Base-by-base conservation (phyloP, 2,329 filamentous ascomycete genomes). In the Colletotrichum kahawae region DNA sequence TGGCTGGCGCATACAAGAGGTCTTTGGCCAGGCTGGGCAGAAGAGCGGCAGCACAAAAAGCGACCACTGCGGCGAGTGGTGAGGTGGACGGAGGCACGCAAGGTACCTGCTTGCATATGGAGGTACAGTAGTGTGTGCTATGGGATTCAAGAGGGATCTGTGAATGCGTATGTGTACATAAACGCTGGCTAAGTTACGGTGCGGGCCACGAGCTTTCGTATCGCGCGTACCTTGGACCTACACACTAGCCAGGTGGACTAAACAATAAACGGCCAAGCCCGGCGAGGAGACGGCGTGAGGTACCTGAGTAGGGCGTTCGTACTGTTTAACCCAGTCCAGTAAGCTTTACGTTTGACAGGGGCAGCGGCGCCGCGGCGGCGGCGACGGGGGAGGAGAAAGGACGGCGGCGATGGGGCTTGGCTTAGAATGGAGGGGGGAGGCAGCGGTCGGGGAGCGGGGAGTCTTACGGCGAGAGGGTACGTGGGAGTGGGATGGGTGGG, bases 301-400 rank as follows among this genome's bases (percentile, higher is more conserved):
- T 72, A 75, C 69, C 69, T 72, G 63, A 75, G 72, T 67, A 57
- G 62, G 43, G 63, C 29, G 38, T 64, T 67, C 43, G 69, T 75
- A 34, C 63, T 72, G 63, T 31, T 67, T 67, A 64, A 63, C 72
- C 72, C 33, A 67, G 56, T 63, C n/a, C 31, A 67, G 72, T 75
- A 75, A 75, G 72, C 72, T 64, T 36, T 43, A 67, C 31, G 43
- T 72, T 72, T 75, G 72, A 75, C 72, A 75, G 69, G 69, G 72
- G 63, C 72, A 69, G 72, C 68, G 63, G 62, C 67, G 67, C 60
- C 71, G 67, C 65, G 62, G 63, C 56, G 56, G 54, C 68, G 72
- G 68, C 62, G 68, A 63, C 63, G 72, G 72, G 72, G 62, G 56
- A 67, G 56, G 38, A 63, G 36, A 71, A 60, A 71, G 51, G 67